These are phyloP conservation scores for Hypoxylon fragiforme DNA, from an alignment of 495 filamentous ascomycete genomes.

Conservation along the genomic window DNA sequence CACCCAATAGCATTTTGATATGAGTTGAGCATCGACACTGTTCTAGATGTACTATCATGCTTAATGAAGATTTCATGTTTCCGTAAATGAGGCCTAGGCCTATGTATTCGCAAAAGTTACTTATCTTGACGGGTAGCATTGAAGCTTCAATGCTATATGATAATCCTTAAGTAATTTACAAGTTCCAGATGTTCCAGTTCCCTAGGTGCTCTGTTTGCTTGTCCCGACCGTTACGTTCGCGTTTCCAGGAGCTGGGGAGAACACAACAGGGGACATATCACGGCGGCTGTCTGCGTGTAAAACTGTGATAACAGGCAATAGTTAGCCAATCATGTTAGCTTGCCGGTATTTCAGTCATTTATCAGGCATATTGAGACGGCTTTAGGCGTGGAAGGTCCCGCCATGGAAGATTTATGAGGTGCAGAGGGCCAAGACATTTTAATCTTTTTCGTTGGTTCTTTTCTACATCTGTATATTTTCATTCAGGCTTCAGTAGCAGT, in stretches of 20 bases:
- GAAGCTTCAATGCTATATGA: no score
- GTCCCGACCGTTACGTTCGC: conserved; percentile 3
- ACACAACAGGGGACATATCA: conserved; percentile 15
- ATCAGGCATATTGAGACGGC: conserved; percentile 31
- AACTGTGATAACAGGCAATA: conserved; percentile 4
- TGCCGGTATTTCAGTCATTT: conserved; percentile 25
- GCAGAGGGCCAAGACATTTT: conserved; percentile 25
- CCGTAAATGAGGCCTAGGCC: neutral
- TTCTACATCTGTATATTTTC: no score
- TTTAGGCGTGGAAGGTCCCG: conserved; percentile 28
- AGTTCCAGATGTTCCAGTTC: no score
- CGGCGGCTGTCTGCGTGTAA: conserved; percentile 23
- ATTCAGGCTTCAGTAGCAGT: conserved; percentile 19
- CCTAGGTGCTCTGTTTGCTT: conserved; percentile 3
- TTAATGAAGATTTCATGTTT: conserved; percentile 15
- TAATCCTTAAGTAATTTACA: no score
- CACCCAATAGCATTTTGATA: no score
- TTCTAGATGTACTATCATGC: conserved; percentile 8
- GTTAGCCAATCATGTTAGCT: conserved; percentile 12
- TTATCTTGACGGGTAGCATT: neutral
- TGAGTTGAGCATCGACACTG: conserved; percentile 13
- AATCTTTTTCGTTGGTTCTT: no score
- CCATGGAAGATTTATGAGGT: conserved; percentile 14
- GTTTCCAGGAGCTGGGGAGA: neutral
- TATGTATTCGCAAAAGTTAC: conserved; percentile 9